Conservation (phyloP, 768 basidiomycete species). For the Tulasnella sp. region DNA sequence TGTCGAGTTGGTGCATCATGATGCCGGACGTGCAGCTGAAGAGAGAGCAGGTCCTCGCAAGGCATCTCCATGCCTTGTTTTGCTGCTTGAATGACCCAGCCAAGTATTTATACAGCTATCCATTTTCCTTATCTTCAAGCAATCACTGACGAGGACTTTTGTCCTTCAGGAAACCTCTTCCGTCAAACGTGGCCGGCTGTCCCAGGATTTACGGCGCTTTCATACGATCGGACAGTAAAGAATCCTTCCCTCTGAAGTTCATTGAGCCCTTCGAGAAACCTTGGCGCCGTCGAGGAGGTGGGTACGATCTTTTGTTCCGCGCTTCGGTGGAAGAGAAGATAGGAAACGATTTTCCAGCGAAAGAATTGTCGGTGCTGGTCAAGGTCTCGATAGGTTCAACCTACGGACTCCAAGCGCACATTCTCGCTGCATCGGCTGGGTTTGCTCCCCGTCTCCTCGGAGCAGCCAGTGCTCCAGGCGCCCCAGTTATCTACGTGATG, state of each 20-base stretch:
- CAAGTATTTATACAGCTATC: neutral
- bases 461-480: neutral
- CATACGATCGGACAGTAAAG: neutral
- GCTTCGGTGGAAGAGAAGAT: neutral
- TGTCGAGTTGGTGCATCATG: neutral
- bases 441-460: neutral
- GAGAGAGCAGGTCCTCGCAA: neutral
- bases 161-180: neutral
- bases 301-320: neutral
- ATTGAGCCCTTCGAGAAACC: neutral
- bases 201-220: neutral
- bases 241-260: neutral
- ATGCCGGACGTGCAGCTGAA: neutral
- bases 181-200: neutral
- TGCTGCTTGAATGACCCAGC: neutral
- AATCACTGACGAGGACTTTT: neutral
- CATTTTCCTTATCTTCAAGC: neutral
- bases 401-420: neutral
- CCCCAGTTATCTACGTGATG: neutral
- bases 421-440: neutral
- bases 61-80: neutral
- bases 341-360: neutral
- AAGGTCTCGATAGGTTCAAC: neutral
- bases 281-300: neutral
- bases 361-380: neutral